These are phyloP conservation scores for Diphasiastrum complanatum DNA, from an alignment of 83 land plant genomes.

Conservation along the genomic window DNA sequence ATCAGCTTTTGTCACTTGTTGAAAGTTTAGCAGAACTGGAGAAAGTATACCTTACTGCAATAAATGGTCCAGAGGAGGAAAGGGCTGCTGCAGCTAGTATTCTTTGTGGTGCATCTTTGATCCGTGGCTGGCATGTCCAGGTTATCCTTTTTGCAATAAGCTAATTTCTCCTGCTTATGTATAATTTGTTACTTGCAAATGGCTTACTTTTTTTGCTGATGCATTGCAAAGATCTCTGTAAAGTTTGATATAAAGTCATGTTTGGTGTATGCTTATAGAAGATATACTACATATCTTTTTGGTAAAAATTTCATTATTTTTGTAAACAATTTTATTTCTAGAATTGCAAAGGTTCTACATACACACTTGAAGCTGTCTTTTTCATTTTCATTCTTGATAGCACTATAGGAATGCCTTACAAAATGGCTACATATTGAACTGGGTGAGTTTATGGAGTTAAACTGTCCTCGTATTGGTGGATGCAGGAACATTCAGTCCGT, in stretches of 20 bases:
- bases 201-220: background rate
- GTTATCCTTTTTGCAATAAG: conserved; percentile 31
- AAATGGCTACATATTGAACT: too few relatives aligned
- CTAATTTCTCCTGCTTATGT: background rate
- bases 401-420: too few relatives aligned
- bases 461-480: background rate
- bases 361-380: too few relatives aligned
- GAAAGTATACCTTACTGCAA: conserved; percentile 53
- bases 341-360: too few relatives aligned
- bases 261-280: too few relatives aligned
- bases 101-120: conserved; percentile 74
- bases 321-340: too few relatives aligned
- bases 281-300: too few relatives aligned
- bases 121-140: conserved; percentile 79
- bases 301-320: too few relatives aligned
- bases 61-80: conserved; percentile 65
- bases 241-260: background rate
- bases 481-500: conserved; percentile 37
- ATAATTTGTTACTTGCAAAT: background rate
- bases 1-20: too few relatives aligned
- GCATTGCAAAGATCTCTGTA: too few relatives aligned
- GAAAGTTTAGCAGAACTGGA: conserved; percentile 73
- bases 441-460: too few relatives aligned
- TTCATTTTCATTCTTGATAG: too few relatives aligned
- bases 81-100: conserved; percentile 63